Evolutionary conservation across 2,329 filamentous ascomycete species (phyloP).

Genomic region (Aspergillus costaricaensis): DNA sequence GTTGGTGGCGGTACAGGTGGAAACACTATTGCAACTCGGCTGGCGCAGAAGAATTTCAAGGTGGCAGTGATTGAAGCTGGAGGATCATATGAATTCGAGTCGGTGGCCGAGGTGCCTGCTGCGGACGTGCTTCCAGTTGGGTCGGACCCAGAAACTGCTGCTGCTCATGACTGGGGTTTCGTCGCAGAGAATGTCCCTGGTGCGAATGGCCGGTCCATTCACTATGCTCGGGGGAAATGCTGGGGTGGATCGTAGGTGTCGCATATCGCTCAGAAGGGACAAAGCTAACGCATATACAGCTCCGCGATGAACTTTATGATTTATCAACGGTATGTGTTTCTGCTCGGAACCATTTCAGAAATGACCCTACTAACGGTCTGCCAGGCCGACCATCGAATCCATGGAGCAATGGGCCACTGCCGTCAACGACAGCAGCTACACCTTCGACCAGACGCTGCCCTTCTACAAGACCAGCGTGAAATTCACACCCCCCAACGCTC

Average conservation of each 20-base stretch:
- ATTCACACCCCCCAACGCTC: constrained; percentile 29
- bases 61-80: constrained; percentile 36
- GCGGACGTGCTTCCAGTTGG: constrained; percentile 22
- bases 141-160: constrained; percentile 22
- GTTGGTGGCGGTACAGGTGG: constrained; percentile 34
- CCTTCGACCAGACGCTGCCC: constrained; percentile 27
- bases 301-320: constrained; percentile 27
- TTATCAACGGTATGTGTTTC: constrained; percentile 22
- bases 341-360: background rate
- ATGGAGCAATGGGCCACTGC: constrained; percentile 25
- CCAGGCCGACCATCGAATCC: constrained; percentile 16
- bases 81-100: constrained; percentile 29
- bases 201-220: constrained; percentile 23
- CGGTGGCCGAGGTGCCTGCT: constrained; percentile 25
- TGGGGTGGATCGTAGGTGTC: constrained; percentile 16
- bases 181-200: constrained; percentile 23
- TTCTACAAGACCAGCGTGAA: constrained; percentile 30
- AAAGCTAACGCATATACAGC: constrained; percentile 7
- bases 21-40: constrained; percentile 26
- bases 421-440: constrained; percentile 30
- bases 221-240: constrained; percentile 21
- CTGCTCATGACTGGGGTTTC: constrained; percentile 30
- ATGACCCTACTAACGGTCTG: background rate
- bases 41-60: constrained; percentile 26
- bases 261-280: background rate